Percentiles rank a stretch among this genome's conserved stretches.
These are phyloP conservation scores for Cryptosporidium meleagridis DNA, from an alignment of 169 alveolate genomes.

Conservation along the genomic window DNA sequence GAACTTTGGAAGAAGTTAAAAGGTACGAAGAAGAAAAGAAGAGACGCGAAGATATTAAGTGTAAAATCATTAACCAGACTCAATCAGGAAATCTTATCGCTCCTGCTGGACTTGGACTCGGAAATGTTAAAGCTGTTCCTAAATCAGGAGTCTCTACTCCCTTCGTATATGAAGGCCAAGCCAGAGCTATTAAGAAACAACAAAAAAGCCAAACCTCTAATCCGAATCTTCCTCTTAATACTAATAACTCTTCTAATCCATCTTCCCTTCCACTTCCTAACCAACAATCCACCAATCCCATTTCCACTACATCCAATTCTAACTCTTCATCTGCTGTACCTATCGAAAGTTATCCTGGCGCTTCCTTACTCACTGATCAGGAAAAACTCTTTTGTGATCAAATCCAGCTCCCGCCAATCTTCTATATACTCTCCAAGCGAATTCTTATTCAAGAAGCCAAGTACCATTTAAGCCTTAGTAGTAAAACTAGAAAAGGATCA, in stretches of 20 bases:
- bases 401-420: slow-evolving; percentile 79
- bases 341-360: slow-evolving; percentile 69
- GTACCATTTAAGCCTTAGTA: slow-evolving; percentile 15
- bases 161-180: slow-evolving; percentile 70
- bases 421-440: slow-evolving; percentile 78
- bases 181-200: slow-evolving; percentile 59
- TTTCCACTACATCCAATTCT: background rate
- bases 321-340: slow-evolving; percentile 6
- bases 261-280: background rate
- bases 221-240: background rate
- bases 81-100: background rate
- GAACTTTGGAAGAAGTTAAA: slow-evolving; percentile 87
- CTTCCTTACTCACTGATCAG: slow-evolving; percentile 76
- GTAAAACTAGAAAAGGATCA: slow-evolving; percentile 1
- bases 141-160: slow-evolving; percentile 37
- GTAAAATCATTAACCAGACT: slow-evolving; percentile 56
- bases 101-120: slow-evolving; percentile 65
- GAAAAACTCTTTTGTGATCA: slow-evolving; percentile 80
- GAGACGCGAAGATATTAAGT: slow-evolving; percentile 47
- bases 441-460: slow-evolving; percentile 78
- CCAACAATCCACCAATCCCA: background rate
- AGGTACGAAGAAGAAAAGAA: slow-evolving; percentile 72
- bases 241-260: background rate
- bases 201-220: background rate
- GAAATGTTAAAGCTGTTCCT: slow-evolving; percentile 35